Percentiles rank a stretch among this genome's conserved stretches.
phyloP scores from a whole-genome alignment of 2,329 filamentous ascomycete species.

The Rugonectria rugulosa region DNA sequence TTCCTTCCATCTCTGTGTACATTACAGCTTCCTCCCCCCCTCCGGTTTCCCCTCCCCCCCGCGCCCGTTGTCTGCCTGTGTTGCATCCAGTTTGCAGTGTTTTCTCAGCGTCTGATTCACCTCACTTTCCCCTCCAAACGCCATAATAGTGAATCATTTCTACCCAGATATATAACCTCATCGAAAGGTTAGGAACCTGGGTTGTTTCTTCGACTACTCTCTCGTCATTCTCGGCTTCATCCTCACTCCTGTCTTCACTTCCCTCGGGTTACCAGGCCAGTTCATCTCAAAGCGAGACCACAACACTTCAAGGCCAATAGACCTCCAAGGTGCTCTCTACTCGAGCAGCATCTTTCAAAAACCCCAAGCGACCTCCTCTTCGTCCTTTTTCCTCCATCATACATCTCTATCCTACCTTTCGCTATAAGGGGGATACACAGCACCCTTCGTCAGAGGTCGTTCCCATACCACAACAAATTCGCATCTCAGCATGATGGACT shows the following conservation, averaged over 20 bases:
- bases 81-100: conserved; percentile 38
- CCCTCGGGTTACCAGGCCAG: not conserved
- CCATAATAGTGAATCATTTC: conserved; percentile 33
- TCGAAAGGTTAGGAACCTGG: conserved; percentile 24
- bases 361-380: not conserved
- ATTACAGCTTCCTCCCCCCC: conserved; percentile 31
- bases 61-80: conserved; percentile 35
- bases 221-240: conserved; percentile 21
- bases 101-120: conserved; percentile 40
- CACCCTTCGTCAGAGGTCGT: conserved; percentile 24
- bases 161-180: conserved; percentile 22
- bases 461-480: conserved; percentile 22
- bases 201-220: conserved; percentile 8
- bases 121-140: conserved; percentile 22
- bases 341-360: not conserved
- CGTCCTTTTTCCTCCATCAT: conserved; percentile 18
- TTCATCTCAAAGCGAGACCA: conserved; percentile 9
- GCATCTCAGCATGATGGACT: conserved; percentile 32
- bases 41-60: conserved; percentile 29
- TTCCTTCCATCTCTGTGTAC: conserved; percentile 38
- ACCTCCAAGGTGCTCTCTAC: not conserved
- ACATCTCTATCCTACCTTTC: conserved; percentile 21
- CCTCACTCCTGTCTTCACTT: conserved; percentile 16
- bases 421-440: conserved; percentile 28
- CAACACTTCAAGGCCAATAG: conserved; percentile 8